phyloP scores from a whole-genome alignment of 2,329 filamentous ascomycete genomes.

The Sarocladium oryzae region DNA sequence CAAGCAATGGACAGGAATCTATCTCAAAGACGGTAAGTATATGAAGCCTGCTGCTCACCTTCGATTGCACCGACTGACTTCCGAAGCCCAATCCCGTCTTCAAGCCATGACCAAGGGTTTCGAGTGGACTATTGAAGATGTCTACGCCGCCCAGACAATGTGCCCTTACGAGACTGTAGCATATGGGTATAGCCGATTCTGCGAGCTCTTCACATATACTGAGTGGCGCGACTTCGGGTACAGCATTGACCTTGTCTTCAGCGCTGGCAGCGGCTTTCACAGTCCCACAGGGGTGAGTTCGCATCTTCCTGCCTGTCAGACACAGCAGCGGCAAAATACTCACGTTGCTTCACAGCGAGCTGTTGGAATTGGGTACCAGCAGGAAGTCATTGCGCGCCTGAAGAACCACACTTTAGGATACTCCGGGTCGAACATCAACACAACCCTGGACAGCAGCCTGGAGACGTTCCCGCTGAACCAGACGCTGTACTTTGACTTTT shows the following conservation, averaged over 20 bases:
- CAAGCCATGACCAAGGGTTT: constrained; percentile 46
- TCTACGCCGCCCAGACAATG: constrained; percentile 62
- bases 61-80: constrained; percentile 1
- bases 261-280: constrained; percentile 54
- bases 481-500: constrained; percentile 69
- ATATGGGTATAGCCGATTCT: constrained; percentile 69
- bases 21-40: constrained; percentile 51
- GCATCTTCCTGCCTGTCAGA: no score
- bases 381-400: constrained; percentile 66
- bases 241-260: constrained; percentile 59
- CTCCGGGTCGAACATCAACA: constrained; percentile 56
- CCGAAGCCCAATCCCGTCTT: constrained; percentile 51
- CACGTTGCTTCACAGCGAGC: constrained; percentile 44
- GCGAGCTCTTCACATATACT: constrained; percentile 65
- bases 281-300: constrained; percentile 52
- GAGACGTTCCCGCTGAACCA: constrained; percentile 69
- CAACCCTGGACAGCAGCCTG: constrained; percentile 61
- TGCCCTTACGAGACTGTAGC: constrained; percentile 76
- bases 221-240: constrained; percentile 72
- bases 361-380: constrained; percentile 66
- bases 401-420: constrained; percentile 58
- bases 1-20: constrained; percentile 54
- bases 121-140: constrained; percentile 58
- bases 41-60: no score
- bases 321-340: no score